Evolutionary conservation across 805 yeast genomes (phyloP), one percentile per base, ranked within the genome.

Genomic region (Pichia paraexigua): DNA sequence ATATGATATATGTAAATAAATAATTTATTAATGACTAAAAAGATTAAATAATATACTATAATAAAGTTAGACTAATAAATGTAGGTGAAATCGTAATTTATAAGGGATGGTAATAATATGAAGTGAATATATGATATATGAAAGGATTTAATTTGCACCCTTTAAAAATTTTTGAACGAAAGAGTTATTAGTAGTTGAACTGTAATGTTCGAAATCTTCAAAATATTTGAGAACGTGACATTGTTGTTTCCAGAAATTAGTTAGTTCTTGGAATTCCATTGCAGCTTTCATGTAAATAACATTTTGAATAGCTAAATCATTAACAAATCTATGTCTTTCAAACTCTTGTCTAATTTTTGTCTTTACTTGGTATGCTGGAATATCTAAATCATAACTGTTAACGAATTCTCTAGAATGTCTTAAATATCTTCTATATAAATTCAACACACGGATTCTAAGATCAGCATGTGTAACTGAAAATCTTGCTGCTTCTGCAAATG

Each of bases 241-340:
- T 64, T 80, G 82, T 74, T 88, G 95, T 68, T 87, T 88, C 95
- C 96, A 87, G 73, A 87, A 87, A 71, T 88, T 88, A 62, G 83
- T 77, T 63, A 87, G 76, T 65, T 87, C 95, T 71, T 87, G 96
- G 70, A 82, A 88, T 67, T 88, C 96, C 94, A 86, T 86, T 63
- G 86, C 90, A 8, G 92, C 95, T 72, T 87, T 85, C 71, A 86
- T 81, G 58, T 80, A 79, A 52, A 88, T 73, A 18, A 85, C 76
- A 68, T 87, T 88, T 56, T 77, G 74, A 45, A 84, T 78, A 35
- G 79, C 79, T 58, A 83, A 66, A 62, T 85, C 88, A 49, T 72
- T 71, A 48, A 87, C 88, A 63, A 74, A 87, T 63, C 95, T 76
- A 63, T 87, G 66, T 72, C 95, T 83, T 70, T 88, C 96, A 60